Base-by-base conservation (phyloP, 805 yeast genomes). In the Wickerhamomyces ciferrii region DNA sequence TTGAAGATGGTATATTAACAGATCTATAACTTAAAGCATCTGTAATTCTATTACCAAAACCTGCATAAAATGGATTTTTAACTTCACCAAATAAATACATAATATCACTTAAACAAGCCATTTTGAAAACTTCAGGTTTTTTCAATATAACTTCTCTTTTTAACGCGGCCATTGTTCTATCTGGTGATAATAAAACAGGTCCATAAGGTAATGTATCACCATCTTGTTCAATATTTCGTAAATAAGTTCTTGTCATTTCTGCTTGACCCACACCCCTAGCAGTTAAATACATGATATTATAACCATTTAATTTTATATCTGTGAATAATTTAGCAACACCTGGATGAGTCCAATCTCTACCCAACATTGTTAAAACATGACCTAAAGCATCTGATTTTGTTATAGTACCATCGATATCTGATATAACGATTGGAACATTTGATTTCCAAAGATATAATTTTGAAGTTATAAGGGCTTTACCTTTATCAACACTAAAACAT, bases 331-430 rank as follows among this genome's bases (percentile, higher is more conserved):
- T 83, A 2, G 97, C 96, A 37, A 94, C 99, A 29, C 99, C 99
- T 2, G 82, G 79, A 63, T 94, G 99, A 0, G 99, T 94, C 99
- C 99, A 94, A 69, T 94, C 99, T 55, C 89, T 79, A 5, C 99
- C 99, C 34, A 94, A 71, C 81, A 92, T 82, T 17, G 94, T 90
- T 64, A 94, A 71, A 2, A 94, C 92, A 66, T 94, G 99, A 3
- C 99, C 99, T 58, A 94, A 70, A 0, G 99, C 99, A 69, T 94
- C 99, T 1, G 97, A 90, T 65, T 90, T 91, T 17, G 99, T 94
- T 53, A 94, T 94, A 2, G 99, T 94, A 17, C 99, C 99, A 64
- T 94, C 99, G 48, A 94, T 94, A 67, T 94, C 99, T 9, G 97
- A 88, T 23, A 94, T 92, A 7, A 94, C 99, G 38, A 94, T 86